Evolutionary conservation across 1,139 yeast species (phyloP).

Genomic region (Scheffersomyces titani): DNA sequence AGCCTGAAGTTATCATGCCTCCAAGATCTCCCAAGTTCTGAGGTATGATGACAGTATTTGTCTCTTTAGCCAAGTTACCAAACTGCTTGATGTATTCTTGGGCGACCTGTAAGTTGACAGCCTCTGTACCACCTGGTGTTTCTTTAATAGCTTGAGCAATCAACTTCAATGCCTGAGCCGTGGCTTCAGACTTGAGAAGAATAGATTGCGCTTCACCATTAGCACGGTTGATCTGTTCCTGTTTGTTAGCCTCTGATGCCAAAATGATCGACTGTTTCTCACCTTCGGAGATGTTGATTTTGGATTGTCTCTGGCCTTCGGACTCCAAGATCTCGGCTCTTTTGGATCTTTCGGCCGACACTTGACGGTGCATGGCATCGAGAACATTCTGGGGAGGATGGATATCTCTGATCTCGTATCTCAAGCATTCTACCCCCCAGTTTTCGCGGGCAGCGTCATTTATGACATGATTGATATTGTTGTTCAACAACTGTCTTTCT

Average conservation of each 20-base stretch:
- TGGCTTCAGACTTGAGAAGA: conserved; percentile 69
- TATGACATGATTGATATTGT: conserved; percentile 72
- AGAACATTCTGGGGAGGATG: conserved; percentile 87
- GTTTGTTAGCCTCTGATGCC: conserved; percentile 68
- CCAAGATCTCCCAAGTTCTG: conserved; percentile 76
- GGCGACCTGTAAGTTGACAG: conserved; percentile 78
- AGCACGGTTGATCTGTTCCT: conserved; percentile 65
- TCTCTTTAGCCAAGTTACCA: conserved; percentile 79
- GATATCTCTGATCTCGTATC: conserved; percentile 86
- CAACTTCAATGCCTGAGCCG: conserved; percentile 67
- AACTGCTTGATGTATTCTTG: conserved; percentile 83
- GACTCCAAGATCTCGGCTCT: conserved; percentile 85
- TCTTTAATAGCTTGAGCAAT: conserved; percentile 68
- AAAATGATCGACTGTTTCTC: conserved; percentile 67
- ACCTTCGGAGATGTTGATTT: conserved; percentile 83
- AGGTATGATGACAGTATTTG: conserved; percentile 77
- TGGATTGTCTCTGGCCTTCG: conserved; percentile 79
- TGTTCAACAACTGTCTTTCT: conserved; percentile 73
- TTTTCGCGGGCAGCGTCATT: conserved; percentile 78
- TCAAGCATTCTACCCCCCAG: conserved; percentile 85
- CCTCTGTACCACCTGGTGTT: conserved; percentile 73
- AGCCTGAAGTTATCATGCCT: conserved; percentile 72
- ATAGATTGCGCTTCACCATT: conserved; percentile 72
- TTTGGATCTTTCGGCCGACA: conserved; percentile 81
- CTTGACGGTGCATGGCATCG: conserved; percentile 91